Evolutionary conservation across 129 eudicot genomes (phyloP).

Genomic region (sunflower (Helianthus annuus)): DNA sequence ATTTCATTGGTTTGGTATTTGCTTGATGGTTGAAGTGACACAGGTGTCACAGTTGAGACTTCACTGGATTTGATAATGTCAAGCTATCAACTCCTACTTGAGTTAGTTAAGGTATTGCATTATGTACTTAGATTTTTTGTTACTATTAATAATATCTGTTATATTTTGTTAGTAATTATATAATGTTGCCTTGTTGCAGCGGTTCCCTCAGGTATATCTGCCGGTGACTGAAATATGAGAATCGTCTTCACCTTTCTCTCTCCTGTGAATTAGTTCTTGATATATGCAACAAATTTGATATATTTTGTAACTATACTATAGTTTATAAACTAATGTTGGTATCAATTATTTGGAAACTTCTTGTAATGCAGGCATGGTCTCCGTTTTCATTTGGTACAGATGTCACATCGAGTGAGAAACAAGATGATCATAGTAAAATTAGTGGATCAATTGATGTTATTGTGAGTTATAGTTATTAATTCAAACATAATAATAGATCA

Average conservation of each 20-base stretch:
- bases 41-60: no score
- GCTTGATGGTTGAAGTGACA: no score
- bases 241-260: constrained; percentile 37
- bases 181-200: constrained; percentile 40
- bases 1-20: no score
- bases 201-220: constrained; percentile 63
- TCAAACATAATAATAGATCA: no score
- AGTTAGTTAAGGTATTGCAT: constrained; percentile 65
- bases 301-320: neutral
- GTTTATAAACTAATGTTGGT: neutral
- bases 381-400: constrained; percentile 65
- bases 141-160: neutral
- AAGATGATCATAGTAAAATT: constrained; percentile 30
- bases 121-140: neutral
- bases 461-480: constrained; percentile 48
- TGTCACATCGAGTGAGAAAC: constrained; percentile 38
- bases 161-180: neutral
- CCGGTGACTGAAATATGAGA: constrained; percentile 33
- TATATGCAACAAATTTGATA: neutral
- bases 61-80: constrained; percentile 72
- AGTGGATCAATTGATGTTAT: constrained; percentile 51
- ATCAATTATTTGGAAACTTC: constrained; percentile 1
- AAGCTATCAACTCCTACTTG: constrained; percentile 76
- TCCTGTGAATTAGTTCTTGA: constrained; percentile 42
- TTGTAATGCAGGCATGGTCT: constrained; percentile 78